A percentile compares a stretch with the other conserved stretches of the same genome.
phyloP scores from a whole-genome alignment of 2,329 filamentous ascomycete genomes.

The Cytospora paraplurivora region DNA sequence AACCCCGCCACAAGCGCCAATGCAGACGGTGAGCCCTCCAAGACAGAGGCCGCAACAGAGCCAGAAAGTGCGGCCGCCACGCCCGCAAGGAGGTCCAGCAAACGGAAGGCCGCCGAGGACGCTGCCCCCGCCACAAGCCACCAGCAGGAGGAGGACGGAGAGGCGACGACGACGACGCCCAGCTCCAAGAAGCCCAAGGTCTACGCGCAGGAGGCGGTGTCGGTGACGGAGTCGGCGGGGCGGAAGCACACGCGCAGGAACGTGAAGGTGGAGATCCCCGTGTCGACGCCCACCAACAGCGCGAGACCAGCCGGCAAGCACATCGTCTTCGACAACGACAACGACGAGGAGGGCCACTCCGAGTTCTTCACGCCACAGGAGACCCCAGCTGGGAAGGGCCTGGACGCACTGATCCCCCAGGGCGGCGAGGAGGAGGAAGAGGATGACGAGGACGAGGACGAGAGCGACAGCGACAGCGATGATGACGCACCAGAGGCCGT shows the following conservation, averaged over 20 bases:
- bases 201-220: slow-evolving; percentile 29
- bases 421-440: slow-evolving; percentile 25
- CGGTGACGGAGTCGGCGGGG: slow-evolving; percentile 25
- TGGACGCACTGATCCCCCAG: slow-evolving; percentile 30
- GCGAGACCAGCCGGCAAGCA: slow-evolving; percentile 31
- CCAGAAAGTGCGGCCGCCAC: slow-evolving; percentile 7
- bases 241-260: slow-evolving; percentile 26
- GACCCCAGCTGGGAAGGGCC: slow-evolving; percentile 31
- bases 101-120: slow-evolving; percentile 22
- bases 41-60: slow-evolving; percentile 14
- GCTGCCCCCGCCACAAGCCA: neutral
- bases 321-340: slow-evolving; percentile 38
- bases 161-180: neutral
- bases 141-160: neutral
- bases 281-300: slow-evolving; percentile 29
- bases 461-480: slow-evolving; percentile 40
- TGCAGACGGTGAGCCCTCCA: slow-evolving; percentile 22
- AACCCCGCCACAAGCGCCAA: neutral
- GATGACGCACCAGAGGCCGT: slow-evolving; percentile 62
- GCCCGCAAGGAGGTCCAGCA: slow-evolving; percentile 18
- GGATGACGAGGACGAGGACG: slow-evolving; percentile 33
- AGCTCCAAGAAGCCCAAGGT: slow-evolving; percentile 31
- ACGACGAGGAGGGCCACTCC: slow-evolving; percentile 34
- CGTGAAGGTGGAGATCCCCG: slow-evolving; percentile 30
- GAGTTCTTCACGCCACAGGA: slow-evolving; percentile 39